A percentile compares a stretch with the other conserved stretches of the same genome.
These are phyloP conservation scores for Cordyceps javanica DNA, from an alignment of 2,329 filamentous ascomycete genomes.

Conservation along the genomic window DNA sequence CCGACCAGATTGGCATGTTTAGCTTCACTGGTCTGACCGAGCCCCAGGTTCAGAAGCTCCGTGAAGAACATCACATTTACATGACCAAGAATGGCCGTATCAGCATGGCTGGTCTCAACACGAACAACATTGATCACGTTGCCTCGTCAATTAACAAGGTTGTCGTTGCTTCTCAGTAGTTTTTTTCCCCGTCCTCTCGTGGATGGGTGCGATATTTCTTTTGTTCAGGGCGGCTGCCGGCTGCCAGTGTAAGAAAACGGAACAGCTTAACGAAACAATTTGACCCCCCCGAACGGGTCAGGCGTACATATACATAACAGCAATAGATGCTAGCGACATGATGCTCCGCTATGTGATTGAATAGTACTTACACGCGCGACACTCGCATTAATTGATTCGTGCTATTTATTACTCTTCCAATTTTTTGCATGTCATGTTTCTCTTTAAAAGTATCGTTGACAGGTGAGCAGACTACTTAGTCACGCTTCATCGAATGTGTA, in stretches of 20 bases:
- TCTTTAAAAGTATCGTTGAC: not conserved
- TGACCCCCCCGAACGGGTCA: not conserved
- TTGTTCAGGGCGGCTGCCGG: not conserved
- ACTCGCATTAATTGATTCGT: not conserved
- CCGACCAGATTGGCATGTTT: constrained; percentile 99
- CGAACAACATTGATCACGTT: constrained; percentile 86
- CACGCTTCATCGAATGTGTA: too few relatives aligned
- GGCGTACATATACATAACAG: constrained; percentile 6
- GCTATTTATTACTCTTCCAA: not conserved
- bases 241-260: constrained; percentile 9
- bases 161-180: constrained; percentile 39
- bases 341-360: constrained; percentile 6
- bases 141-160: constrained; percentile 84
- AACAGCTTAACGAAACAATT: constrained; percentile 1
- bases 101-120: constrained; percentile 97
- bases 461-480: too few relatives aligned
- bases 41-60: constrained; percentile 64
- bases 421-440: not conserved
- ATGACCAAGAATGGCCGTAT: constrained; percentile 98
- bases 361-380: not conserved
- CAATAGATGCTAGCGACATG: constrained; percentile 6
- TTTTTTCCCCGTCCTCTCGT: not conserved
- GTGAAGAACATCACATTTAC: constrained; percentile 69
- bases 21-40: constrained; percentile 80
- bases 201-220: not conserved